phyloP scores from a whole-genome alignment of 1,139 yeast genomes.

The Pichiaceae sp. region DNA sequence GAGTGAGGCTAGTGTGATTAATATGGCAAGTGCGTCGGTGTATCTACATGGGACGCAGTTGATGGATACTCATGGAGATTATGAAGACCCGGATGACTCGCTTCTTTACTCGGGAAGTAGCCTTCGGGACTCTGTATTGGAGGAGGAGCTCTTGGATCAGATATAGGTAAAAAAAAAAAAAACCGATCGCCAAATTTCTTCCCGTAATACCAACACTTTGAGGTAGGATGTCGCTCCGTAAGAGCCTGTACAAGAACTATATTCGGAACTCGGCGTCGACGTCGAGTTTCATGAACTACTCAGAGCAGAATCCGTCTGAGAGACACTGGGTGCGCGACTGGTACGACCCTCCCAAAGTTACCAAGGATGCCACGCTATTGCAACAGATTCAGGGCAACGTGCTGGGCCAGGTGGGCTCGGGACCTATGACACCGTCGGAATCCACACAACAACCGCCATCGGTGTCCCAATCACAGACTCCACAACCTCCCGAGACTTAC shows the following conservation, averaged over 20 bases:
- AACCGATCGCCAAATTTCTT: background rate
- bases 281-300: constrained; percentile 9
- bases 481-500: constrained; percentile 17
- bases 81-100: constrained; percentile 6
- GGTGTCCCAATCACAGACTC: constrained; percentile 13
- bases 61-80: background rate
- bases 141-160: constrained; percentile 16
- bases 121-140: constrained; percentile 16
- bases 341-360: constrained; percentile 24
- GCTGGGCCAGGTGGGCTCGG: constrained; percentile 9
- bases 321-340: constrained; percentile 30
- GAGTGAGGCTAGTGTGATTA: constrained; percentile 7
- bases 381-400: constrained; percentile 6
- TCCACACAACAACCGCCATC: constrained; percentile 23
- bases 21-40: constrained; percentile 14
- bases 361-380: constrained; percentile 6
- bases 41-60: constrained; percentile 14
- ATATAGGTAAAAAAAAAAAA: constrained; percentile 4
- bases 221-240: constrained; percentile 24
- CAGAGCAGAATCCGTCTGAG: constrained; percentile 14
- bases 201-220: background rate
- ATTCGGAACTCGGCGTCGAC: constrained; percentile 23
- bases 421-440: constrained; percentile 14
- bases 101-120: constrained; percentile 14
- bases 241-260: constrained; percentile 28